Conservation (phyloP, 192 early-diverging fungal species). For the Geranomyces michiganensis region DNA sequence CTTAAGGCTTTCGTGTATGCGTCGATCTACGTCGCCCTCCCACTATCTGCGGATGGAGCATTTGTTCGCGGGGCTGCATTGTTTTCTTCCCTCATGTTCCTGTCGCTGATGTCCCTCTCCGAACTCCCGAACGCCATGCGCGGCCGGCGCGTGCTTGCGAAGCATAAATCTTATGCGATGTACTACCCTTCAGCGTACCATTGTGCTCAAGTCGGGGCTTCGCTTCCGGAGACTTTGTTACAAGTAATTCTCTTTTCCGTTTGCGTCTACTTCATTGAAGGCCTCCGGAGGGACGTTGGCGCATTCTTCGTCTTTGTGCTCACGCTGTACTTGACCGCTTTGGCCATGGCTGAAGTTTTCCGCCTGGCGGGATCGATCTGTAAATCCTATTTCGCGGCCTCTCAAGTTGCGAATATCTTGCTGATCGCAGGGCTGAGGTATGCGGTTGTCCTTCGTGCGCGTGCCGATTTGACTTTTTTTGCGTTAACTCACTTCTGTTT, state of each 20-base stretch:
- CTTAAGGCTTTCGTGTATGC: slow-evolving; percentile 20
- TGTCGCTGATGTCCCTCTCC: slow-evolving; percentile 52
- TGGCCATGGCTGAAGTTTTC: slow-evolving; percentile 65
- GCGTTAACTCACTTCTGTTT: background rate
- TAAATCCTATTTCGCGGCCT: slow-evolving; percentile 37
- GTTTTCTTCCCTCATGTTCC: slow-evolving; percentile 67
- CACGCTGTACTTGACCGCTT: slow-evolving; percentile 52
- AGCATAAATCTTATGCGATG: slow-evolving; percentile 76
- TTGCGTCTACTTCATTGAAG: slow-evolving; percentile 65
- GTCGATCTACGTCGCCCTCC: slow-evolving; percentile 64
- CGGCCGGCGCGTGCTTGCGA: slow-evolving; percentile 74
- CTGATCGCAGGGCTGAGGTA: slow-evolving; percentile 51
- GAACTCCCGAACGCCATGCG: slow-evolving; percentile 73
- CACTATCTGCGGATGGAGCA: slow-evolving; percentile 60
- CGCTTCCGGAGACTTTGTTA: slow-evolving; percentile 53
- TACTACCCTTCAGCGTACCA: slow-evolving; percentile 68
- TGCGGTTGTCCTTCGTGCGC: too few relatives aligned
- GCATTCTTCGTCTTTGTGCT: slow-evolving; percentile 62
- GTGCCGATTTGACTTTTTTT: background rate
- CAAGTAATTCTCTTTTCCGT: slow-evolving; percentile 61
- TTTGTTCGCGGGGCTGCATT: slow-evolving; percentile 80
- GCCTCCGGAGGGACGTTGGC: slow-evolving; percentile 50
- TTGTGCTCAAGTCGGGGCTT: slow-evolving; percentile 55
- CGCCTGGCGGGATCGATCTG: slow-evolving; percentile 57
- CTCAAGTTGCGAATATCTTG: slow-evolving; percentile 53